Evolutionary conservation across 345 rosid genomes (phyloP).

Genomic region (Geranium rotundifolium): DNA sequence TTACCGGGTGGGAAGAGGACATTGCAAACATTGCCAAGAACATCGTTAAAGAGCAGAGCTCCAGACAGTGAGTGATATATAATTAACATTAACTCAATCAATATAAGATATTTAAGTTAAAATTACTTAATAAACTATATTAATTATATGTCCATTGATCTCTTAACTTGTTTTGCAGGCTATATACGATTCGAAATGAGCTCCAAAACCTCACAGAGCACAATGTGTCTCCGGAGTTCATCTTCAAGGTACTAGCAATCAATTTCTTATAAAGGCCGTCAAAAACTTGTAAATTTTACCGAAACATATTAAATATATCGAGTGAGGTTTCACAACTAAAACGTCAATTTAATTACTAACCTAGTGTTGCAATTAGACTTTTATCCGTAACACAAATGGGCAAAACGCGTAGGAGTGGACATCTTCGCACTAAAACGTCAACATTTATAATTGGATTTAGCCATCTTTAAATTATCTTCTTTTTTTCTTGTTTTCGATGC

Average conservation of each 20-base stretch:
- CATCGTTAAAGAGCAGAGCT: slow-evolving; percentile 44
- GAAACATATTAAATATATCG: too few relatives aligned
- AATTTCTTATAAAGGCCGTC: too few relatives aligned
- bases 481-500: neutral
- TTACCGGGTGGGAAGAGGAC: slow-evolving; percentile 55
- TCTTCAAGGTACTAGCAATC: slow-evolving; percentile 23
- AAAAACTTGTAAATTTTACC: too few relatives aligned
- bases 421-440: neutral
- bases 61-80: slow-evolving; percentile 34
- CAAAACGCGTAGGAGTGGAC: neutral
- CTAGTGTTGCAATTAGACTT: too few relatives aligned
- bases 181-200: slow-evolving; percentile 41
- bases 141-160: too few relatives aligned
- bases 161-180: slow-evolving; percentile 18
- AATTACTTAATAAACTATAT: too few relatives aligned
- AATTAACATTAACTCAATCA: too few relatives aligned
- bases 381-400: neutral
- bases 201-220: slow-evolving; percentile 47
- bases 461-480: too few relatives aligned
- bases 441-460: too few relatives aligned
- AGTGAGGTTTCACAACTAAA: too few relatives aligned
- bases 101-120: too few relatives aligned
- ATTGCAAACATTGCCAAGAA: slow-evolving; percentile 45
- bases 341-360: neutral
- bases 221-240: slow-evolving; percentile 36